Base-by-base conservation (phyloP, 768 basidiomycete genomes). In the Leccinum rimulosum region DNA sequence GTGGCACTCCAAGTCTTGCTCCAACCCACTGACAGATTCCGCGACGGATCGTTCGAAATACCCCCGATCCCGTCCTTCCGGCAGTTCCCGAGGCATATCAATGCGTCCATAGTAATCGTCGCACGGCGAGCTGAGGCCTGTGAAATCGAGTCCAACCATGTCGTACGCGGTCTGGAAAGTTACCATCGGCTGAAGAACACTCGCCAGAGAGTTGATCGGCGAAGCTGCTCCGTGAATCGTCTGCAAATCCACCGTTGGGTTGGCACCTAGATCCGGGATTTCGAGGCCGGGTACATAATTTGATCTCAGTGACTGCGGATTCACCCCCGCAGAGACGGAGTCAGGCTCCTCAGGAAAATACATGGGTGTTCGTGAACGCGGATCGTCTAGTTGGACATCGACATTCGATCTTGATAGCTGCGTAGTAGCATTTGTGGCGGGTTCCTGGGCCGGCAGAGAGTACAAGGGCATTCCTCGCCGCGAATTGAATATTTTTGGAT, bases 101-200 rank as follows among this genome's bases (percentile, higher is more conserved):
- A n/a, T 22, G 31, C 31, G 28, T 36, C 25, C 54, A 14, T 56
- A 56, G 45, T 35, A 43, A 38, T 55, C 57, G 12, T 63, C 61
- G 9, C 52, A 52, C 10, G 47, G 36, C 1, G 56, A 59, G n/a
- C 49, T 51, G 38, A 67, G 61, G 38, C 64, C 63, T n/a, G 53
- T n/a, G 7, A 63, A 56, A 45, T 56, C 61, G 55, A 56, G 54
- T 50, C 61, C 51, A 10, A 8, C 50, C 22, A 60, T 30, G 17
- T 66, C 61, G 55, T 65, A 63, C 40, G 43, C 27, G 38, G 59
- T 60, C 14, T 30, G 59, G 17, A 64, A 59, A 22, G 30, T 54
- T 45, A 33, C 19, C 56, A 58, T 19, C 36, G 54, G 48, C 27
- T 58, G 58, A 28, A 33, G 57, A 27, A 30, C 49, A 11, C 58